Conservation (phyloP, 163 green algal genomes). For the Scenedesmus sp. region DNA sequence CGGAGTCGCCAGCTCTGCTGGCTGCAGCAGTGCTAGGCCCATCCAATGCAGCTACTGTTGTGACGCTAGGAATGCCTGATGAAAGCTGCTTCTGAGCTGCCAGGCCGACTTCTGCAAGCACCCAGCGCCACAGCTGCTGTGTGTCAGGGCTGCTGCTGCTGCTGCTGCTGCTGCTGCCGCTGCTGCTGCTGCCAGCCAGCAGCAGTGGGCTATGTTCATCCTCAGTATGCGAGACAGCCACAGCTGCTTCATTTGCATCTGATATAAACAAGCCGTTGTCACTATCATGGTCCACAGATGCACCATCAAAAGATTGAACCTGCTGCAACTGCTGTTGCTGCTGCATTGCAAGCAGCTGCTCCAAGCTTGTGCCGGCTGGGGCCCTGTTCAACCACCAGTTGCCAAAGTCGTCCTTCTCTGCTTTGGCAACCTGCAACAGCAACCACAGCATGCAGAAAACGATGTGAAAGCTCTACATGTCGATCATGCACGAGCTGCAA, state of each 20-base stretch:
- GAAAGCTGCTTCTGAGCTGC: constrained; percentile 37
- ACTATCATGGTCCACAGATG: background rate
- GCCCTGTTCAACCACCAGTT: constrained; percentile 20
- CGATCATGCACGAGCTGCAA: too few species aligned
- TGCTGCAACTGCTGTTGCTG: constrained; percentile 29
- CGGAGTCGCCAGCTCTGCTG: background rate
- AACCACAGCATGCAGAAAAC: too few species aligned
- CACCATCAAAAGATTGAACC: background rate
- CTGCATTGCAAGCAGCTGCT: constrained; percentile 20
- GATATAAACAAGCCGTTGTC: background rate
- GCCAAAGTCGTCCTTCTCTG: background rate
- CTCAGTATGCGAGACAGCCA: background rate
- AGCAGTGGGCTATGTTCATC: background rate
- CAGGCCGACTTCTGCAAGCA: constrained; percentile 38
- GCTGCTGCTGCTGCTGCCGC: too few species aligned
- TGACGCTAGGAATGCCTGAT: background rate
- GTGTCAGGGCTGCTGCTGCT: constrained; percentile 22
- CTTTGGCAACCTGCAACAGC: constrained; percentile 38
- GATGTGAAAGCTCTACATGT: too few species aligned
- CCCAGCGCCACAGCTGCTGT: constrained; percentile 18
- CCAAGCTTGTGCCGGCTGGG: background rate
- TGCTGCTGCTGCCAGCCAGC: too few species aligned
- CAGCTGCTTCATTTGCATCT: background rate
- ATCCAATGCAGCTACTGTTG: background rate
- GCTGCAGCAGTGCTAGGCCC: background rate